Conservation (phyloP, 2,329 filamentous ascomycete species). For the Cercospora sp. region DNA sequence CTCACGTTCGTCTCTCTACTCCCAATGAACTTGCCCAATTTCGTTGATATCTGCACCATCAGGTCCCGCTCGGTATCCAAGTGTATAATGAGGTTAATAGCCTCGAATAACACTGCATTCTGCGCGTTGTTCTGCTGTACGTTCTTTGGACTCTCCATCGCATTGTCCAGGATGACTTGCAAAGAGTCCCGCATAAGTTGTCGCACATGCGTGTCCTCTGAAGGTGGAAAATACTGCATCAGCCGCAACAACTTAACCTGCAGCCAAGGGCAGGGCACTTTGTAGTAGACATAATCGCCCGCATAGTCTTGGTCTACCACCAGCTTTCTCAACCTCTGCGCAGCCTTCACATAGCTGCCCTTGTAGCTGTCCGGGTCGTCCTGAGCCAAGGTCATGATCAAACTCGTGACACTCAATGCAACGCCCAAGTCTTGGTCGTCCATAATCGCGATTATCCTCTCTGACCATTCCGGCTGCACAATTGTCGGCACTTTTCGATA, state of each 20-base stretch:
- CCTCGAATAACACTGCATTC: constrained; percentile 96
- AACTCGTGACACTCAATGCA: constrained; percentile 88
- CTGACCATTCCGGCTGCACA: constrained; percentile 94
- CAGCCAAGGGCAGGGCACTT: constrained; percentile 98
- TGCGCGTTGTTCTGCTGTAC: constrained; percentile 99
- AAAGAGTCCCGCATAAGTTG: constrained; percentile 89
- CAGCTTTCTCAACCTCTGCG: constrained; percentile 82
- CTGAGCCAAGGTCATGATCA: constrained; percentile 91
- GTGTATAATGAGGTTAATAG: constrained; percentile 97
- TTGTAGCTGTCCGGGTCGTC: constrained; percentile 94
- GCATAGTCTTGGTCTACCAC: constrained; percentile 87
- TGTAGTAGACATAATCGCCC: constrained; percentile 95
- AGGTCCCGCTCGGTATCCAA: constrained; percentile 90
- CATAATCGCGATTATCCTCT: constrained; percentile 98
- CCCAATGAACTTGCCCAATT: constrained; percentile 92
- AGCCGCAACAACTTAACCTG: constrained; percentile 91
- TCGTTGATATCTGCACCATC: constrained; percentile 92
- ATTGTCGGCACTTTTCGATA: constrained; percentile 95
- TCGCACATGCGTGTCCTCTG: constrained; percentile 89
- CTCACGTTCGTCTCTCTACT: constrained; percentile 96
- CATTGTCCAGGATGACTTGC: constrained; percentile 85
- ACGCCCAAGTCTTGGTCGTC: constrained; percentile 94
- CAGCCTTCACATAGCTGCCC: constrained; percentile 91
- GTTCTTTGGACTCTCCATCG: constrained; percentile 93
- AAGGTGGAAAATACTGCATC: constrained; percentile 93